Base-by-base conservation (phyloP, 2,329 filamentous ascomycete genomes). In the Myriangium duriaei region DNA sequence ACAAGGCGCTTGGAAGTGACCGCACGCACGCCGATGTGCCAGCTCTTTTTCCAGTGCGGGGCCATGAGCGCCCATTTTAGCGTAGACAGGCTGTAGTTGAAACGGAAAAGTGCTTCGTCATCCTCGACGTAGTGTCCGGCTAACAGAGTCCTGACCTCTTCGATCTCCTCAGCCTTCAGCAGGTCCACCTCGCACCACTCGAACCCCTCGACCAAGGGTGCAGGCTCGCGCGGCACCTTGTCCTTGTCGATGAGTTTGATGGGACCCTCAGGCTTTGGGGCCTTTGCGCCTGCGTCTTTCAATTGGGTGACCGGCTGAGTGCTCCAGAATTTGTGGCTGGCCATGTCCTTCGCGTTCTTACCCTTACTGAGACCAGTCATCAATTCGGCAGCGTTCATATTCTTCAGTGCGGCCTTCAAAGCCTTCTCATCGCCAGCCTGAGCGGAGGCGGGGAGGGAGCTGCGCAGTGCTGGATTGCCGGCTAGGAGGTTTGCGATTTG, bases 121-220 rank as follows among this genome's bases (percentile, higher is more conserved):
- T 98, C 91, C 64, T 98, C 91, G 42, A 98, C 91, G 49, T 96
- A 98, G 63, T 98, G 91, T 39, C 85, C 81, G 47, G 83, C 84
- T 42, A 98, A 69, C 48, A 98, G 67, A 49, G 94, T 83, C 60
- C 87, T 94, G 5, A 98, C 78, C 64, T 98, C 91, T 52, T 85
- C 76, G 45, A 95, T 71, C 66, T 83, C 80, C 24, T 70, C 72
- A 33, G 84, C 77, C 49, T 86, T 73, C 14, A 74, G 77, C 49
- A 98, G 65, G 57, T 98, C 85, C 61, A 98, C 75, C 11, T 82
- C 84, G 32, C 85, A 81, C 91, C 91, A 98, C 58, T 95, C 86
- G 55, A 95, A 98, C 5, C 84, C 85, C 13, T 79, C 74, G 3
- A 91, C 58, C 49, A 98, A 69, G 33, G 76, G 66, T 41, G 79